These are phyloP conservation scores for Aurifilum marmelostoma DNA, from an alignment of 2,329 filamentous ascomycete species.

Conservation along the genomic window DNA sequence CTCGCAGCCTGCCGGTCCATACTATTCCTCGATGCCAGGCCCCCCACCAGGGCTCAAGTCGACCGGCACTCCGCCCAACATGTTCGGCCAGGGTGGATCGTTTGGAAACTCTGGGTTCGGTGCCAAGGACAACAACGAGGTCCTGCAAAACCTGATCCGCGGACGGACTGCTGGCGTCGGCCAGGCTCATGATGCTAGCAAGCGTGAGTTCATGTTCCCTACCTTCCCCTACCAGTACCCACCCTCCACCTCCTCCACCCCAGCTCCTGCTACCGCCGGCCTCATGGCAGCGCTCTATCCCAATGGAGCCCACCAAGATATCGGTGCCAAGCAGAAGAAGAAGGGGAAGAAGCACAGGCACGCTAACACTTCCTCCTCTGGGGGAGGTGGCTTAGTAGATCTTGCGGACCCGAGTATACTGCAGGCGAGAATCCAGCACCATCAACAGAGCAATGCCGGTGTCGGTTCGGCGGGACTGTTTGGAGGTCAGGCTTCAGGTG, in stretches of 20 bases:
- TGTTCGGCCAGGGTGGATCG: conserved; percentile 87
- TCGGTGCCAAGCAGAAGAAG: conserved; percentile 98
- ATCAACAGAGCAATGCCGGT: conserved; percentile 78
- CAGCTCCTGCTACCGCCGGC: conserved; percentile 80
- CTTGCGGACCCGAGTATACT: conserved; percentile 99
- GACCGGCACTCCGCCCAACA: conserved; percentile 88
- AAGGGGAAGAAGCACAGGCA: conserved; percentile 99
- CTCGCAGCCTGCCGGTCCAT: conserved; percentile 66
- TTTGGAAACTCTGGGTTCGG: conserved; percentile 77
- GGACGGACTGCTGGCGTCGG: conserved; percentile 67
- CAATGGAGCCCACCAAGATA: conserved; percentile 86
- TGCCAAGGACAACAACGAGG: conserved; percentile 72
- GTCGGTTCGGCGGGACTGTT: conserved; percentile 83
- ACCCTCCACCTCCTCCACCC: conserved; percentile 77
- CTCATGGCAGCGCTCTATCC: conserved; percentile 91
- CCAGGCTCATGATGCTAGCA: conserved; percentile 82
- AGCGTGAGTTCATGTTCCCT: conserved; percentile 99
- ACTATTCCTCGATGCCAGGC: conserved; percentile 86
- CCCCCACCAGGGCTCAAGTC: conserved; percentile 95
- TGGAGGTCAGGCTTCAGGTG: conserved; percentile 88
- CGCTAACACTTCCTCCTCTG: conserved; percentile 99
- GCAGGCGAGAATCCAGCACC: conserved; percentile 94
- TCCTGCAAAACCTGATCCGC: conserved; percentile 82
- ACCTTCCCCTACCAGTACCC: conserved; percentile 87
- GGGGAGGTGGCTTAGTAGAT: conserved; percentile 99